A percentile compares a stretch with the other conserved stretches of the same genome.
Evolutionary conservation across 805 yeast genomes (phyloP).

Genomic region (Wickerhamomyces sydowiorum): DNA sequence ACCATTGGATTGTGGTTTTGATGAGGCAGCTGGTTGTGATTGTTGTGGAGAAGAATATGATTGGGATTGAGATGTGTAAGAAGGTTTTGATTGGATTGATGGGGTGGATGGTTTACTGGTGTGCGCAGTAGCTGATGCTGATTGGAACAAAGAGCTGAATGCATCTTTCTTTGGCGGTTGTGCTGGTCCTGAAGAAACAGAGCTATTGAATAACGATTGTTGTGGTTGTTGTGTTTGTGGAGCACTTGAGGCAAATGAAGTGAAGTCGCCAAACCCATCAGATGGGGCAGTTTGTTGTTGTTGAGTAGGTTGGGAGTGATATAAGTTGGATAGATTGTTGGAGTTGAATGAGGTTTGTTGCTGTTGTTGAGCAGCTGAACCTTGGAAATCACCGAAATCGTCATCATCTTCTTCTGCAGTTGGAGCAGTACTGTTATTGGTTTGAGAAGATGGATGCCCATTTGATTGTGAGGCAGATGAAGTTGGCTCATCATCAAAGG

Average conservation of each 20-base stretch:
- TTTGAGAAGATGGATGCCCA: conserved; percentile 10
- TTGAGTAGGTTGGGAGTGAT: conserved; percentile 22
- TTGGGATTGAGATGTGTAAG: neutral
- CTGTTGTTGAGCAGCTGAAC: conserved; percentile 35
- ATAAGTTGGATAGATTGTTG: conserved; percentile 27
- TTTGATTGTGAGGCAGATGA: conserved; percentile 3
- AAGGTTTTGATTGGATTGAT: neutral
- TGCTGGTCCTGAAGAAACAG: conserved; percentile 30
- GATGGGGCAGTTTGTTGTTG: conserved; percentile 9
- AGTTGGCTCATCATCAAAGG: conserved; percentile 32
- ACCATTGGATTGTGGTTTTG: neutral
- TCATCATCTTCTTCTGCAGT: conserved; percentile 53
- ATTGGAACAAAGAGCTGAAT: conserved; percentile 61
- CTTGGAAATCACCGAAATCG: conserved; percentile 78
- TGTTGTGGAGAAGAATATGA: neutral
- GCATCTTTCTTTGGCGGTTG: conserved; percentile 52
- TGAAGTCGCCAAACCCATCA: conserved; percentile 21
- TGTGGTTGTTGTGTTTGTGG: conserved; percentile 9
- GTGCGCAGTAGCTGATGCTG: conserved; percentile 47
- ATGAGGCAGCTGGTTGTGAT: neutral
- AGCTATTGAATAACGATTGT: conserved; percentile 14
- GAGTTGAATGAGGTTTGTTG: conserved; percentile 13
- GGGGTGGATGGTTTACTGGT: neutral
- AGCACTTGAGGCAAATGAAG: conserved; percentile 11
- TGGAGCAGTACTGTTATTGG: conserved; percentile 16